A percentile compares a stretch with the other conserved stretches of the same genome.
These are phyloP conservation scores for Stemphylium vesicarium DNA, from an alignment of 2,329 filamentous ascomycete genomes.

Conservation along the genomic window DNA sequence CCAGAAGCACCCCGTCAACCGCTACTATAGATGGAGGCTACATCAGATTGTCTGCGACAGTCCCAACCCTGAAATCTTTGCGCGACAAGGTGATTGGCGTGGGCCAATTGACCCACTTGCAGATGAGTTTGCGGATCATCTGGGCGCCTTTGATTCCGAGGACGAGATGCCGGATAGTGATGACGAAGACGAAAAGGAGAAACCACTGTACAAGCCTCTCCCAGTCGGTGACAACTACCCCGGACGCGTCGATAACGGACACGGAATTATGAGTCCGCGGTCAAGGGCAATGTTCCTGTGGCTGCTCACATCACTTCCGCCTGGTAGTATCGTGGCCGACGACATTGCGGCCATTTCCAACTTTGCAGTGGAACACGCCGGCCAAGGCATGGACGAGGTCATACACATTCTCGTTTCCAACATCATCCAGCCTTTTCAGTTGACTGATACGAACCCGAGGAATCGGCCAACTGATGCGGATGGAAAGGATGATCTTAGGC, in stretches of 20 bases:
- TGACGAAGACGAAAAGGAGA: constrained; percentile 64
- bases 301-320: constrained; percentile 81
- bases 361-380: constrained; percentile 88
- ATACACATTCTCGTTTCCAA: constrained; percentile 89
- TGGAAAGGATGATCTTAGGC: constrained; percentile 29
- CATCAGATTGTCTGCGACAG: constrained; percentile 79
- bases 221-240: constrained; percentile 39
- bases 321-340: constrained; percentile 74
- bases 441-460: constrained; percentile 72
- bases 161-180: constrained; percentile 62
- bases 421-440: constrained; percentile 75
- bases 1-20: constrained; percentile 70
- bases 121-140: constrained; percentile 78
- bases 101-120: constrained; percentile 73
- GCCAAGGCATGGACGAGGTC: constrained; percentile 84
- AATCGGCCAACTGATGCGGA: constrained; percentile 28
- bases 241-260: constrained; percentile 32
- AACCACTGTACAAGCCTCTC: constrained; percentile 29
- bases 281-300: constrained; percentile 75
- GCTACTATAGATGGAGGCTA: constrained; percentile 92
- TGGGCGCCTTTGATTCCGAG: constrained; percentile 77
- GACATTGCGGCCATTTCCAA: constrained; percentile 85
- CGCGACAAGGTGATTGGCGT: constrained; percentile 65
- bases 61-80: constrained; percentile 34
- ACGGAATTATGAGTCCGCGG: constrained; percentile 38